Conservation (phyloP, 2,329 filamentous ascomycete species). For the Cryphonectria radicalis region DNA sequence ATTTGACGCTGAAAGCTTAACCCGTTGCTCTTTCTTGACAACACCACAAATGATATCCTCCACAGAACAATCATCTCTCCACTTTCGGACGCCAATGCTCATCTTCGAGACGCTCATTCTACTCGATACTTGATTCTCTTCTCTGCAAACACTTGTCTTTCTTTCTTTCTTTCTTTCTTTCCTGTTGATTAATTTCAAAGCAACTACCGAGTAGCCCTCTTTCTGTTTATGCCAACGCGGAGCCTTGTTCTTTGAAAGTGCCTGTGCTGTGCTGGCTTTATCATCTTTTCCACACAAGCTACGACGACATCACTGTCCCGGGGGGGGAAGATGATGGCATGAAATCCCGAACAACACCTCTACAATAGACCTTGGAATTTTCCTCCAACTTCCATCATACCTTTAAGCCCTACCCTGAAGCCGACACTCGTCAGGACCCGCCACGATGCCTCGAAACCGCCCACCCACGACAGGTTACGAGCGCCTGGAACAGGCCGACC, state of each 20-base stretch:
- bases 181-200: conserved; percentile 1
- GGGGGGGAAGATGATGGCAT: conserved; percentile 10
- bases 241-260: not conserved
- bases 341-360: not conserved
- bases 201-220: conserved; percentile 5
- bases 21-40: not conserved
- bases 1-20: conserved; percentile 1
- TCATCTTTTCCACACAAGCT: not conserved
- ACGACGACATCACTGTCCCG: not conserved
- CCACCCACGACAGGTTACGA: conserved; percentile 83
- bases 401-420: not conserved
- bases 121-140: not conserved
- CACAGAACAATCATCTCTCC: not conserved
- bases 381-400: not conserved
- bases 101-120: conserved; percentile 20
- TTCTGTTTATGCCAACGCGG: not conserved
- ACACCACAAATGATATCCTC: conserved; percentile 6
- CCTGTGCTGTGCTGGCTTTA: conserved; percentile 11
- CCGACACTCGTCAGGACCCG: conserved; percentile 11
- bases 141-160: not conserved
- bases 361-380: not conserved
- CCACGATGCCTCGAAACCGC: conserved; percentile 67
- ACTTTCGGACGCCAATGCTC: not conserved
- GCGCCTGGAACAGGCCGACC: conserved; percentile 80
- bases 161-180: not conserved